Evolutionary conservation across 805 yeast genomes (phyloP).

Genomic region (Kodamaea restingae): DNA sequence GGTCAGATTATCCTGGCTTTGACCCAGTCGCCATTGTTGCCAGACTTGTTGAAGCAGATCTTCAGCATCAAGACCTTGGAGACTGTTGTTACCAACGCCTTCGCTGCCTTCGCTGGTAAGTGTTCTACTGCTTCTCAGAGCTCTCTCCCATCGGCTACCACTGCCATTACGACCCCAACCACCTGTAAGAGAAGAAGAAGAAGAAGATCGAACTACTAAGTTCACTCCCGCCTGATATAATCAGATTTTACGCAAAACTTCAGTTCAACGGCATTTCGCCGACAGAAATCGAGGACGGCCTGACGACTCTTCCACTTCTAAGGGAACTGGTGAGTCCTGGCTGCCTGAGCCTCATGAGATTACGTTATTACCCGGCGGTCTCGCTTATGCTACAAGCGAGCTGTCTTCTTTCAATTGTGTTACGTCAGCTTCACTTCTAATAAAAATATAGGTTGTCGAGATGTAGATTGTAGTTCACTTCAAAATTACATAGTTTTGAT

Average conservation of each 20-base stretch:
- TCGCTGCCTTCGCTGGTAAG: constrained; percentile 36
- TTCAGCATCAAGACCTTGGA: constrained; percentile 30
- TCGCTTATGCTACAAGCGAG: constrained; percentile 1
- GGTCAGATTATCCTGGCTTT: constrained; percentile 28
- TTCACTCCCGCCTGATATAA: no score
- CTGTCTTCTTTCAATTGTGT: background rate
- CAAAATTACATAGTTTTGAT: no score
- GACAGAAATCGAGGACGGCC: background rate
- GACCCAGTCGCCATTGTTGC: constrained; percentile 29
- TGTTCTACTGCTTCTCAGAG: constrained; percentile 14
- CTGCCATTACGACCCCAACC: constrained; percentile 11
- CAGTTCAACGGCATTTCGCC: background rate
- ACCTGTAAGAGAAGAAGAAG: constrained; percentile 29
- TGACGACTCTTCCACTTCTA: background rate
- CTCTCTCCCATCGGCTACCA: constrained; percentile 12
- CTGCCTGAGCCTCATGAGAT: constrained; percentile 1
- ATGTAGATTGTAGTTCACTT: no score
- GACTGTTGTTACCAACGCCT: constrained; percentile 33
- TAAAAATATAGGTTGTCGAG: background rate
- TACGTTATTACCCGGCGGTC: constrained; percentile 4
- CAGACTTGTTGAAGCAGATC: constrained; percentile 31
- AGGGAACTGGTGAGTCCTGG: constrained; percentile 1
- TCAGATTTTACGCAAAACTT: background rate
- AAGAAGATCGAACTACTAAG: constrained; percentile 27
- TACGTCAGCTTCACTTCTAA: constrained; percentile 3